Evolutionary conservation across 78 protist genomes (phyloP).

Genomic region (Reticulomyxa filosa): DNA sequence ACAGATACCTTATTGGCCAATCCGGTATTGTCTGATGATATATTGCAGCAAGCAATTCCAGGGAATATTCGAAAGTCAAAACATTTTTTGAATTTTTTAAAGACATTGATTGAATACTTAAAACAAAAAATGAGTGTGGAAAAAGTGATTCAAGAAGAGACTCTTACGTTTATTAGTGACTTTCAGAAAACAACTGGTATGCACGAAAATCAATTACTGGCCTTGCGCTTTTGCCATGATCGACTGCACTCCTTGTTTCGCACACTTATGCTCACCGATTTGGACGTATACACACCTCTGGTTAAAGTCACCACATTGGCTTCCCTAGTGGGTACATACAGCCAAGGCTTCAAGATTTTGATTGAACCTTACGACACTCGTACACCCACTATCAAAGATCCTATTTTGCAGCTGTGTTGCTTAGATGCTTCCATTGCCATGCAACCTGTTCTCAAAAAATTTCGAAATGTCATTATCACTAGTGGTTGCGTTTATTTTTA

Average conservation of each 20-base stretch:
- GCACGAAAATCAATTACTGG: background rate
- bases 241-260: conserved; percentile 66
- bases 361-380: conserved; percentile 63
- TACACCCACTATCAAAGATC: conserved; percentile 13
- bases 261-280: conserved; percentile 57
- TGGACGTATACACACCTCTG: conserved; percentile 45
- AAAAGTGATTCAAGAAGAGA: background rate
- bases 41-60: conserved; percentile 67
- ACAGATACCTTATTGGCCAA: conserved; percentile 17
- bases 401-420: conserved; percentile 35
- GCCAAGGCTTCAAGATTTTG: conserved; percentile 50
- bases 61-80: conserved; percentile 73
- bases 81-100: conserved; percentile 26
- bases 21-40: conserved; percentile 42
- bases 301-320: conserved; percentile 49
- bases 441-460: conserved; percentile 26
- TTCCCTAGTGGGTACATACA: conserved; percentile 64
- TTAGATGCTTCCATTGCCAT: conserved; percentile 80
- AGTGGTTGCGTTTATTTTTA: no score
- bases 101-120: conserved; percentile 46
- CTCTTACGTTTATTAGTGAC: background rate
- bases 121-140: no score
- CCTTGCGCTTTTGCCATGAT: conserved; percentile 23
- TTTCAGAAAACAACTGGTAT: background rate
- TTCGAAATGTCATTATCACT: background rate